Evolutionary conservation across 768 basidiomycete species (phyloP).

Genomic region (Boletus subcaerulescens): DNA sequence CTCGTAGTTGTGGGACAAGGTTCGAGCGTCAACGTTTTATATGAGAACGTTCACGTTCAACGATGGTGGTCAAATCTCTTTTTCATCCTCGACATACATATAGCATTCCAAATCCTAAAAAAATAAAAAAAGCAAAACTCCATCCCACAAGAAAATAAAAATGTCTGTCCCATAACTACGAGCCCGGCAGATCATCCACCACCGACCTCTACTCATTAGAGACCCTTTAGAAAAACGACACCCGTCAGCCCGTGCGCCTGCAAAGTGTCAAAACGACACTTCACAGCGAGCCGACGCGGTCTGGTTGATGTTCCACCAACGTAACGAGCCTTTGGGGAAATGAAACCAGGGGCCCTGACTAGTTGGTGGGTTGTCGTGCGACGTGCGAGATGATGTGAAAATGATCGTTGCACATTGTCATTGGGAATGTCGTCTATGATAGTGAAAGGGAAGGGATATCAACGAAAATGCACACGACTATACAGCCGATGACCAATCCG

Average conservation of each 20-base stretch:
- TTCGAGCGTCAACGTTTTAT: neutral
- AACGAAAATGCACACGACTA: neutral
- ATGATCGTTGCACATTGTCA: too few species aligned
- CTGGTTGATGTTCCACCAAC: constrained; percentile 62
- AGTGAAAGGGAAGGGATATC: neutral
- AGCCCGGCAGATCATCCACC: constrained; percentile 35
- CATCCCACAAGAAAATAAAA: neutral
- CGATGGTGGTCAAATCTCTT: too few species aligned
- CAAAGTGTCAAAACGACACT: constrained; percentile 55
- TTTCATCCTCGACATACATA: neutral
- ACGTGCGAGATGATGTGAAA: too few species aligned
- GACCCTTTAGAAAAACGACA: constrained; percentile 39
- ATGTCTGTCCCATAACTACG: constrained; percentile 73
- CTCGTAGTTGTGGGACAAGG: too few species aligned
- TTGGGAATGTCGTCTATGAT: neutral
- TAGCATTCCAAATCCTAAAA: constrained; percentile 9
- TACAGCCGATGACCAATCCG: constrained; percentile 22
- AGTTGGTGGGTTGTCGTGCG: constrained; percentile 35
- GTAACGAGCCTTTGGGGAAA: constrained; percentile 59
- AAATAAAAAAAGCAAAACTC: neutral
- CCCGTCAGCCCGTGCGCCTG: constrained; percentile 42
- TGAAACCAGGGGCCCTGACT: constrained; percentile 61
- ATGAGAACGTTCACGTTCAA: too few species aligned
- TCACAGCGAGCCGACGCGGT: constrained; percentile 41
- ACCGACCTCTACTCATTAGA: constrained; percentile 60